A percentile compares a stretch with the other conserved stretches of the same genome.
These are phyloP conservation scores for Atkinsonella texensis DNA, from an alignment of 2,329 filamentous ascomycete genomes.

Conservation along the genomic window DNA sequence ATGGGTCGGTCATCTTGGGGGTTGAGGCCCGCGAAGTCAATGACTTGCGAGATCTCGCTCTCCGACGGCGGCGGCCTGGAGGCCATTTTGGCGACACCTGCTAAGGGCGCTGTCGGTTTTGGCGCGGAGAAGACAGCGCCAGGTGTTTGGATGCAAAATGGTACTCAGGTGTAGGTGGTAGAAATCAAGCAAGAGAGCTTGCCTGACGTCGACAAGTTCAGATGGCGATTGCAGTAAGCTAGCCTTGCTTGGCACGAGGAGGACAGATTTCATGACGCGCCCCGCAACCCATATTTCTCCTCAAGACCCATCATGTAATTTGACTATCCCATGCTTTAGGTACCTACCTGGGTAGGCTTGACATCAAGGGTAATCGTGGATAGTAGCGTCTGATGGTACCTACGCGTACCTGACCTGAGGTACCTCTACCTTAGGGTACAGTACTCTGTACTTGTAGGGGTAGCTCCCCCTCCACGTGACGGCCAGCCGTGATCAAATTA, in stretches of 20 bases:
- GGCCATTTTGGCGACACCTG: conserved; percentile 15
- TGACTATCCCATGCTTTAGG: too few relatives aligned
- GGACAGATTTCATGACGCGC: too few relatives aligned
- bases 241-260: background rate
- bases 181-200: background rate
- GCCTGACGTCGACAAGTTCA: background rate
- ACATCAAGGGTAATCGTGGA: too few relatives aligned
- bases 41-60: conserved; percentile 25
- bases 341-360: too few relatives aligned
- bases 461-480: background rate
- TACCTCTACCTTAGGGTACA: too few relatives aligned
- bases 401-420: too few relatives aligned
- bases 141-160: background rate
- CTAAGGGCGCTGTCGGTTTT: background rate
- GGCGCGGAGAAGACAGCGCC: background rate
- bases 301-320: too few relatives aligned
- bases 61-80: conserved; percentile 26
- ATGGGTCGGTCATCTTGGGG: conserved; percentile 24
- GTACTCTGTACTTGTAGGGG: too few relatives aligned
- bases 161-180: background rate
- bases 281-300: too few relatives aligned
- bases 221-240: background rate
- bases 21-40: conserved; percentile 29
- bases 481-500: background rate
- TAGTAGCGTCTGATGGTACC: too few relatives aligned